Evolutionary conservation across 306 rosid species (phyloP).

Genomic region (Mucuna pruriens): DNA sequence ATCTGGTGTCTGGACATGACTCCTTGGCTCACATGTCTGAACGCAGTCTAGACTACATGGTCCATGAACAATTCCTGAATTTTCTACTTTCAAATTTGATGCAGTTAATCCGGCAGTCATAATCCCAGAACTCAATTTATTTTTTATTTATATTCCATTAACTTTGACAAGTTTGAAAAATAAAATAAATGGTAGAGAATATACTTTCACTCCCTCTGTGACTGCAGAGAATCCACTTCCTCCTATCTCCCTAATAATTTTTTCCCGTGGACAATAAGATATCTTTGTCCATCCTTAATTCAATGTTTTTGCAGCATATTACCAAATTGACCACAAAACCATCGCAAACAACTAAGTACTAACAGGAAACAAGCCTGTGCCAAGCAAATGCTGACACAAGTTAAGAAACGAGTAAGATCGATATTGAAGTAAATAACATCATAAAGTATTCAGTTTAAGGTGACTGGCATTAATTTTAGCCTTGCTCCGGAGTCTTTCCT

Average conservation of each 20-base stretch:
- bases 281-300: not conserved
- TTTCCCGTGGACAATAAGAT: not conserved
- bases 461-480: not conserved
- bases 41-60: not conserved
- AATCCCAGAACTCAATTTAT: not conserved
- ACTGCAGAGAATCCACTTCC: not conserved
- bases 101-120: not conserved
- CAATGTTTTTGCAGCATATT: not conserved
- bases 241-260: not conserved
- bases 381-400: not conserved
- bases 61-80: not conserved
- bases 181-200: not conserved
- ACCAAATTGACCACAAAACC: not conserved
- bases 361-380: conserved; percentile 1
- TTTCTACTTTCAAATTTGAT: not conserved
- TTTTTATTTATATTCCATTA: not conserved
- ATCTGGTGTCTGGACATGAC: not conserved
- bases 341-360: not conserved
- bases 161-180: not conserved
- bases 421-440: not conserved
- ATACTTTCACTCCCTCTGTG: not conserved
- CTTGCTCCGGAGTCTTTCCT: conserved; percentile 25
- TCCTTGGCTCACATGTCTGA: not conserved
- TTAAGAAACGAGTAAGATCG: not conserved
- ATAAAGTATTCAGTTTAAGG: not conserved